Evolutionary conservation across 805 yeast genomes (phyloP).

Genomic region (Kuraishia ogatae): DNA sequence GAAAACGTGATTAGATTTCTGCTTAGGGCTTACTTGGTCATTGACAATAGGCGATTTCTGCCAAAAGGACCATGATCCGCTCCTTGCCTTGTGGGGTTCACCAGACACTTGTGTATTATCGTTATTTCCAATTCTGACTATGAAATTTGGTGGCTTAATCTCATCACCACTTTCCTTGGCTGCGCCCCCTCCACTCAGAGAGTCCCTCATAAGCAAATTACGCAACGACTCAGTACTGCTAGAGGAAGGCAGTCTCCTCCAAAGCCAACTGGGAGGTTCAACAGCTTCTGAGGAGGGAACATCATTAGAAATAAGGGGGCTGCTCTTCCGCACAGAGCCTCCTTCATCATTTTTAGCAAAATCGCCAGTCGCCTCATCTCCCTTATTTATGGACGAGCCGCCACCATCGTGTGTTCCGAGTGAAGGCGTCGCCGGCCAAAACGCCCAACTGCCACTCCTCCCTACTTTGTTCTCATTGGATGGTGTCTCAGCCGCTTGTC

Average conservation of each 20-base stretch:
- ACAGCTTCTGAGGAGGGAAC: background rate
- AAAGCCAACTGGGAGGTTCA: background rate
- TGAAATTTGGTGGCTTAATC: too few relatives aligned
- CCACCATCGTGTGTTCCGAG: background rate
- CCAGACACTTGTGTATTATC: background rate
- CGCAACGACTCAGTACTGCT: slow-evolving; percentile 6
- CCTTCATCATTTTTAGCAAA: background rate
- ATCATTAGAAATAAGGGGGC: background rate
- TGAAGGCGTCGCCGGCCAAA: slow-evolving; percentile 10
- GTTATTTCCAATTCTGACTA: too few relatives aligned
- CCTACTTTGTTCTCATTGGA: background rate
- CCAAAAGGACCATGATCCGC: slow-evolving; percentile 7
- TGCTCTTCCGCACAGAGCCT: background rate
- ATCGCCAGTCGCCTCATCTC: background rate
- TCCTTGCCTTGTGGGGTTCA: background rate
- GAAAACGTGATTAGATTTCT: background rate
- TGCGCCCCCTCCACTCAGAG: background rate
- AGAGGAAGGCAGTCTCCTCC: background rate
- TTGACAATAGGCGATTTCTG: background rate
- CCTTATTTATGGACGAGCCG: background rate
- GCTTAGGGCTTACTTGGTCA: background rate
- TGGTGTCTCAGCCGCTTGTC: background rate
- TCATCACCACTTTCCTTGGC: too few relatives aligned
- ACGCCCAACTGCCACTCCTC: slow-evolving; percentile 17
- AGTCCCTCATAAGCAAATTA: slow-evolving; percentile 3